These are phyloP conservation scores for Botrytis deweyae DNA, from an alignment of 2,329 filamentous ascomycete species.

Conservation along the genomic window DNA sequence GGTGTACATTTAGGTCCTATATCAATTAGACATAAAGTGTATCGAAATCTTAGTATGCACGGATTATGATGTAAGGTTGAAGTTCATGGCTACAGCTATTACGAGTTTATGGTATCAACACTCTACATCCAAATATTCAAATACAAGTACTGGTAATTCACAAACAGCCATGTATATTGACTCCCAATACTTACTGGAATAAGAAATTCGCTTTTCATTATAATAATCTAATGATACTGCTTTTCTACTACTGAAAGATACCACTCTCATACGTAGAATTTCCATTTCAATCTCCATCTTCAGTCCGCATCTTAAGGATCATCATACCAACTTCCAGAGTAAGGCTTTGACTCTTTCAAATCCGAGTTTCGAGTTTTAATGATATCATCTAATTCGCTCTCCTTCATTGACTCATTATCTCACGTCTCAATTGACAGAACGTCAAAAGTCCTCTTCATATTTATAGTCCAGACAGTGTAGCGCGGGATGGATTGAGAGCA, in stretches of 20 bases:
- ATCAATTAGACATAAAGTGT: too few species aligned
- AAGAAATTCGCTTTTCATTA: background rate
- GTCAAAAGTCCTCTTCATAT: background rate
- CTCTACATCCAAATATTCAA: background rate
- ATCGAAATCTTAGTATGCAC: too few species aligned
- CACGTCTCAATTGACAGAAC: accelerated
- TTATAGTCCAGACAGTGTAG: background rate
- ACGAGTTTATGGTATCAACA: background rate
- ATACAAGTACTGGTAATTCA: background rate
- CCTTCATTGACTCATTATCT: background rate
- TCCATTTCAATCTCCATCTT: background rate
- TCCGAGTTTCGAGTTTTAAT: background rate
- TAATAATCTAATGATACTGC: too few species aligned
- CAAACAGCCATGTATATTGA: background rate
- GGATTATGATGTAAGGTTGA: too few species aligned
- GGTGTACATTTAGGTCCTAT: too few species aligned
- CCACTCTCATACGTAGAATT: too few species aligned
- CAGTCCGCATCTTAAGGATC: background rate
- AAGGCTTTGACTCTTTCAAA: accelerated
- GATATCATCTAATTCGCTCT: background rate
- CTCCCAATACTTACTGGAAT: background rate
- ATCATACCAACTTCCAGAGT: background rate
- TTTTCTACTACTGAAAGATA: too few species aligned
- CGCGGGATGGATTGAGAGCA: background rate
- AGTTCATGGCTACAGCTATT: too few species aligned